Evolutionary conservation across 2,329 filamentous ascomycete species (phyloP).

Genomic region (Aspergillus oerlinghausenensis): DNA sequence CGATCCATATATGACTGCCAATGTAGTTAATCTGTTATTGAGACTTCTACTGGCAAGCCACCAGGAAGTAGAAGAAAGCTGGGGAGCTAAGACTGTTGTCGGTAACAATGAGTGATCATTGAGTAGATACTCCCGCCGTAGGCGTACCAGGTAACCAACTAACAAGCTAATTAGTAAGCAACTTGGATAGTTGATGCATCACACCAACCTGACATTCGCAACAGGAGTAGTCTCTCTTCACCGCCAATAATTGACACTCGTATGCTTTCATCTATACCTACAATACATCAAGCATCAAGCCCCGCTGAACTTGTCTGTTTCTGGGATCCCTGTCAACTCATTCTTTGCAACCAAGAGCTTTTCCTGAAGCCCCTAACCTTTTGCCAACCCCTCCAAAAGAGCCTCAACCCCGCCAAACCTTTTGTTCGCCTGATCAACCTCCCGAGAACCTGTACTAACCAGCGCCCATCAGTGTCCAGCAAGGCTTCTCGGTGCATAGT

Average conservation of each 20-base stretch:
- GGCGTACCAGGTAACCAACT: too few species aligned
- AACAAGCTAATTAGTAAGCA: neutral
- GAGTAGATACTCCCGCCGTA: too few species aligned
- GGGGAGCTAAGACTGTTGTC: too few species aligned
- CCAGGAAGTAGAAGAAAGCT: too few species aligned
- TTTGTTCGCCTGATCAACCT: constrained; percentile 9
- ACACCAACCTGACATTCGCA: neutral
- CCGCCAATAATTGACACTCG: constrained; percentile 13
- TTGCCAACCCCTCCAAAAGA: constrained; percentile 22
- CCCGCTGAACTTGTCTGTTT: constrained; percentile 7
- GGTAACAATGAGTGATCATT: too few species aligned
- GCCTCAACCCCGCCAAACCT: constrained; percentile 26
- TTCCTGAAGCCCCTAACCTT: constrained; percentile 6
- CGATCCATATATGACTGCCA: too few species aligned
- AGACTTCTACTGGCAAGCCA: too few species aligned
- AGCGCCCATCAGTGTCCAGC: neutral
- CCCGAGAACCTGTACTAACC: constrained; percentile 2
- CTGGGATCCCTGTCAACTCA: constrained; percentile 7
- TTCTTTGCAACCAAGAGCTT: constrained; percentile 11
- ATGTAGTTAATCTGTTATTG: too few species aligned
- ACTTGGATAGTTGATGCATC: constrained; percentile 7
- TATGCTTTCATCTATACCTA: constrained; percentile 2
- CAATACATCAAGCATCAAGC: constrained; percentile 1
- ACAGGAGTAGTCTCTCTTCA: constrained; percentile 8
- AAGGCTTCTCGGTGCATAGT: neutral